These are phyloP conservation scores for Barnettozyma vustinii DNA, from an alignment of 805 yeast genomes.

Conservation along the genomic window DNA sequence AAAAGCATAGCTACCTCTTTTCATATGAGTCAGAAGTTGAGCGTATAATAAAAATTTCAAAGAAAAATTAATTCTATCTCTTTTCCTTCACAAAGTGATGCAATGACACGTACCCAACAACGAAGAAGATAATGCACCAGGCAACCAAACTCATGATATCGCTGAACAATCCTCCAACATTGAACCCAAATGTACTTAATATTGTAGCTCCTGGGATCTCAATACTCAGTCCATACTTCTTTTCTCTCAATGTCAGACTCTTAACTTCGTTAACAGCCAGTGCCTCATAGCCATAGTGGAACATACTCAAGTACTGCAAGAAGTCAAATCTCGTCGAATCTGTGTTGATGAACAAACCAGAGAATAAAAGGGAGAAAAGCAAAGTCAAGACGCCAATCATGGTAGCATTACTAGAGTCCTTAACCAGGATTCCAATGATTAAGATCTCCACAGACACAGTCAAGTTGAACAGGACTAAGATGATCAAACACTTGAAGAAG, in stretches of 20 bases:
- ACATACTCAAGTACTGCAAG: constrained; percentile 80
- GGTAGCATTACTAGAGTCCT: constrained; percentile 90
- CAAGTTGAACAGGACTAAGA: constrained; percentile 77
- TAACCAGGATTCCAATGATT: constrained; percentile 79
- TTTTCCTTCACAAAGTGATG: constrained; percentile 72
- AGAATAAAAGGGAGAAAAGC: constrained; percentile 82
- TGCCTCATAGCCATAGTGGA: constrained; percentile 95
- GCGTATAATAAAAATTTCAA: too few species aligned
- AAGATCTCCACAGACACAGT: constrained; percentile 82
- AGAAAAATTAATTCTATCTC: constrained; percentile 23
- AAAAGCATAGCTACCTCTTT: too few species aligned
- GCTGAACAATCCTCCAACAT: constrained; percentile 65
- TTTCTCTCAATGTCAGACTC: constrained; percentile 75
- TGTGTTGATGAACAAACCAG: constrained; percentile 89
- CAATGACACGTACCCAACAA: constrained; percentile 70
- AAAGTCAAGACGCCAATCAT: constrained; percentile 80
- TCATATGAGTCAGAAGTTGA: too few species aligned
- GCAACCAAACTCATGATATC: constrained; percentile 59
- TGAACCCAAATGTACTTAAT: constrained; percentile 89
- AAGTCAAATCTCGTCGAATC: constrained; percentile 58
- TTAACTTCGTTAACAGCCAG: constrained; percentile 89
- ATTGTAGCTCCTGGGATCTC: constrained; percentile 98
- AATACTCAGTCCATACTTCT: constrained; percentile 86
- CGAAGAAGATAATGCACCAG: constrained; percentile 53
- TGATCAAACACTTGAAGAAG: constrained; percentile 60